These are phyloP conservation scores for Polytrichum formosum DNA, from an alignment of 225 moss, liverwort and hornwort genomes.

Conservation along the genomic window DNA sequence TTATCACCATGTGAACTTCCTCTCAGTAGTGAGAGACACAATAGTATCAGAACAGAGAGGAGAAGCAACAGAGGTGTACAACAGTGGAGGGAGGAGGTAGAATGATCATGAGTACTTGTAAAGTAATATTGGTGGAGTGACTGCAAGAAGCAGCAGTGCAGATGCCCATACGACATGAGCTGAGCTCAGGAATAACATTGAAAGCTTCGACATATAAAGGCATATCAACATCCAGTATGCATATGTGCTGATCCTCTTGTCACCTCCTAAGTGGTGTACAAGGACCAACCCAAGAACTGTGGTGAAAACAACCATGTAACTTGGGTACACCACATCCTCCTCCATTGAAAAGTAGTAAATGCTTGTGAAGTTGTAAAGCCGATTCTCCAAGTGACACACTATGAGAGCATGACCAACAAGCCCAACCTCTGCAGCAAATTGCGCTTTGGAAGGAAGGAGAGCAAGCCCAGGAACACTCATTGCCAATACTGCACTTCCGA, in stretches of 20 bases:
- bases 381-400: constrained; percentile 84
- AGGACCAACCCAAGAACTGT: constrained; percentile 81
- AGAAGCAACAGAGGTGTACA: background rate
- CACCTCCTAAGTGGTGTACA: constrained; percentile 66
- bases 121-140: constrained; percentile 88
- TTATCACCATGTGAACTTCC: no score
- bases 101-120: constrained; percentile 59
- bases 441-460: constrained; percentile 63
- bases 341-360: constrained; percentile 81
- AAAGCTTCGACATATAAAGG: constrained; percentile 85
- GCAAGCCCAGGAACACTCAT: constrained; percentile 82
- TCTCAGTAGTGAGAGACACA: no score
- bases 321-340: constrained; percentile 88
- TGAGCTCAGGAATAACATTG: constrained; percentile 83
- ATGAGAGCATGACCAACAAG: constrained; percentile 74
- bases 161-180: constrained; percentile 83
- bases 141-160: constrained; percentile 73
- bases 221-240: constrained; percentile 82
- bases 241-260: constrained; percentile 78
- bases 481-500: constrained; percentile 74
- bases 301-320: constrained; percentile 87
- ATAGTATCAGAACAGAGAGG: no score
- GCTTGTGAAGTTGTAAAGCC: constrained; percentile 78
- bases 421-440: constrained; percentile 60
- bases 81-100: constrained; percentile 1